phyloP scores from a whole-genome alignment of 768 basidiomycete species.

The Lactarius quietus region DNA sequence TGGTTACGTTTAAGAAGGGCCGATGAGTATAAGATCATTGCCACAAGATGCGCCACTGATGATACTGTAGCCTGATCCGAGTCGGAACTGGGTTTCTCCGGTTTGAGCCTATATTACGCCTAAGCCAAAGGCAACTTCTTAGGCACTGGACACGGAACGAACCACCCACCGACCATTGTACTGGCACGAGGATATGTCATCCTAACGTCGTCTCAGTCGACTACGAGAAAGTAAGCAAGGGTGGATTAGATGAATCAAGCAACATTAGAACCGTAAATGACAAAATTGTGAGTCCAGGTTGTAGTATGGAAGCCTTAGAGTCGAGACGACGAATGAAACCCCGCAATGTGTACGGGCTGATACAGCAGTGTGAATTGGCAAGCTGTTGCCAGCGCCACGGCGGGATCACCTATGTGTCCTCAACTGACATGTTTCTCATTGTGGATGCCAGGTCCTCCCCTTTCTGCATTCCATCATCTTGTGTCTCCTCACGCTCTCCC shows the following conservation, averaged over 20 bases:
- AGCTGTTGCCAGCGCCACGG: neutral
- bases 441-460: slow-evolving; percentile 3
- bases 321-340: neutral
- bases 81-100: too few species aligned
- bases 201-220: neutral
- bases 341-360: neutral
- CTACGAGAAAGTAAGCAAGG: neutral
- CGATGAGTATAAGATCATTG: too few species aligned
- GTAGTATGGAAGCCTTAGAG: neutral
- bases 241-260: neutral
- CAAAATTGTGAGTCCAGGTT: neutral
- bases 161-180: too few species aligned
- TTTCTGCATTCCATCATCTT: neutral
- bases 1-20: too few species aligned
- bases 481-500: neutral
- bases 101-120: too few species aligned
- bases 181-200: too few species aligned
- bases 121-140: too few species aligned
- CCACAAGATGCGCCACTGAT: too few species aligned
- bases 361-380: neutral
- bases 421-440: slow-evolving; percentile 1
- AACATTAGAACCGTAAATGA: neutral
- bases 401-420: neutral
- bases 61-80: too few species aligned
- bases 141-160: too few species aligned